Evolutionary conservation across 352 stramenopile genomes (phyloP).

Genomic region (Phytophthora citricola): DNA sequence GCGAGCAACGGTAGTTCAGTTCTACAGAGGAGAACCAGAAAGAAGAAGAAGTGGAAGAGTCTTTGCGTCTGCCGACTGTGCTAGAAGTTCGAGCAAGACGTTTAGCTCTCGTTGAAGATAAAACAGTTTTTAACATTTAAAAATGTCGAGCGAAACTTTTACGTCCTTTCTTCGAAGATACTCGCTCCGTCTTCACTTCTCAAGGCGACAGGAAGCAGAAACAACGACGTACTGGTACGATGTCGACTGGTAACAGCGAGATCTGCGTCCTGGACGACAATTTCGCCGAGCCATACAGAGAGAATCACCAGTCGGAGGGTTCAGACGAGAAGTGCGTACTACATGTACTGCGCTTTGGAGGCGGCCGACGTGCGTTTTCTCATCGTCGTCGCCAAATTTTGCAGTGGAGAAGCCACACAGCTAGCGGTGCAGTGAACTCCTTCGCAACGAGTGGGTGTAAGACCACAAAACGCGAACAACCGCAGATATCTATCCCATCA

Average conservation of each 20-base stretch:
- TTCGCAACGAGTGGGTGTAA: slow-evolving; percentile 37
- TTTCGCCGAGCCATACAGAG: slow-evolving; percentile 7
- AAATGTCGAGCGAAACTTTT: slow-evolving; percentile 1
- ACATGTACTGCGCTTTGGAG: slow-evolving; percentile 1
- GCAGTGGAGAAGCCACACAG: slow-evolving; percentile 22
- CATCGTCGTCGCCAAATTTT: slow-evolving; percentile 20
- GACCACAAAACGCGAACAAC: neutral
- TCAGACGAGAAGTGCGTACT: neutral
- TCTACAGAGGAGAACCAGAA: neutral
- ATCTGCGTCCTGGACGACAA: slow-evolving; percentile 15
- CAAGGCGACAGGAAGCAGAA: slow-evolving; percentile 5
- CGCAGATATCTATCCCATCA: too few relatives aligned
- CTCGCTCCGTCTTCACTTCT: slow-evolving; percentile 3
- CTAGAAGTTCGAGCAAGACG: slow-evolving; percentile 53
- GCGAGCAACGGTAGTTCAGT: slow-evolving; percentile 14
- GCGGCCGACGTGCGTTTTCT: slow-evolving; percentile 6
- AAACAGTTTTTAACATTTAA: too few relatives aligned
- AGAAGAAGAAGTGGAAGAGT: slow-evolving; percentile 9
- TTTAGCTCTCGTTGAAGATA: slow-evolving; percentile 16
- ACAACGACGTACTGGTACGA: neutral
- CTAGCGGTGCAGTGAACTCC: slow-evolving; percentile 11
- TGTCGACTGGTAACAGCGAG: neutral
- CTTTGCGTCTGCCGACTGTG: slow-evolving; percentile 37
- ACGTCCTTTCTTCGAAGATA: slow-evolving; percentile 9
- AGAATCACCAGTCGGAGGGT: neutral